Conservation (phyloP, 306 rosid species). For the Clitoria ternatea region DNA sequence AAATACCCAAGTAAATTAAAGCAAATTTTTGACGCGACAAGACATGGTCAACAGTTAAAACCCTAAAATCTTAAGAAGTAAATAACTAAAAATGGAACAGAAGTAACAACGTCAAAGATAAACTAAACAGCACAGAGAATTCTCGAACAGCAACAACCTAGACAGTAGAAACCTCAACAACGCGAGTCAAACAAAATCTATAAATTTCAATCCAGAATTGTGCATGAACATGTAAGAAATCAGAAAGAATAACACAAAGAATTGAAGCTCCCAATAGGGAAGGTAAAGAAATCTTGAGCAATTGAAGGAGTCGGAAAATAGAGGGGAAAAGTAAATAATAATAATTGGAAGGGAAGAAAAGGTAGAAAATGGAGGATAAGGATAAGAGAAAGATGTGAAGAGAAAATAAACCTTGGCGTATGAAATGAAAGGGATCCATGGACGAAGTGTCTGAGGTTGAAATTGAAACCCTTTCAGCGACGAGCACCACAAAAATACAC, state of each 20-base stretch:
- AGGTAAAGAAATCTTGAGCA: constrained; percentile 36
- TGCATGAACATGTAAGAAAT: not conserved
- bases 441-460: constrained; percentile 25
- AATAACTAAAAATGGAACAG: not conserved
- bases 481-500: constrained; percentile 44
- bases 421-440: constrained; percentile 65
- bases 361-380: not conserved
- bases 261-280: not conserved
- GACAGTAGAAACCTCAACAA: not conserved
- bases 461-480: constrained; percentile 50
- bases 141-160: not conserved
- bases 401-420: constrained; percentile 56
- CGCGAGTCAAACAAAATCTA: not conserved
- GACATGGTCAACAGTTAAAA: not conserved
- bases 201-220: not conserved
- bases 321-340: not conserved
- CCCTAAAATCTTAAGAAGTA: not conserved
- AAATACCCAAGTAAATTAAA: not conserved
- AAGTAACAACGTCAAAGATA: not conserved
- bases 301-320: constrained; percentile 25
- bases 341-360: not conserved
- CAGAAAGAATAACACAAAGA: not conserved
- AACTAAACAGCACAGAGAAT: not conserved
- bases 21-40: too few species aligned
- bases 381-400: constrained; percentile 32